These are phyloP conservation scores for Ceratobasidium sp. DNA, from an alignment of 1,284 basidiomycete genomes.

Conservation along the genomic window DNA sequence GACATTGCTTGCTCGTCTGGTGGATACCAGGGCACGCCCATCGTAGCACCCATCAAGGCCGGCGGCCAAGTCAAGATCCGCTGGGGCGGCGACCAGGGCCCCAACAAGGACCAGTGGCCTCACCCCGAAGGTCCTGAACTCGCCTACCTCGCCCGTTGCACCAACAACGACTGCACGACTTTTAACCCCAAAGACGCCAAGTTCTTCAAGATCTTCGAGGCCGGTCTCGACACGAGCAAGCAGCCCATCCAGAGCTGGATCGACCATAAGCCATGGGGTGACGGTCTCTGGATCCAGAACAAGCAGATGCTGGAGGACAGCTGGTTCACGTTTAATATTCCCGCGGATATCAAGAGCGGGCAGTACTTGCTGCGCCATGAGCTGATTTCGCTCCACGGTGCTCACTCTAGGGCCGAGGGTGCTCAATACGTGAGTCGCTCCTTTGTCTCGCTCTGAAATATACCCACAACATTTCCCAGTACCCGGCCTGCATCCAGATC, in stretches of 20 bases:
- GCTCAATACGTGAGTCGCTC: constrained; percentile 52
- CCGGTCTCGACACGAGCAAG: constrained; percentile 61
- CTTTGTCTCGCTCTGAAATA: not conserved
- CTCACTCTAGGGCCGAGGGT: constrained; percentile 64
- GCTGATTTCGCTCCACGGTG: constrained; percentile 78
- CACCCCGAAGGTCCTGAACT: constrained; percentile 68
- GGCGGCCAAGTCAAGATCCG: constrained; percentile 7
- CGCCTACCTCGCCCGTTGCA: constrained; percentile 72
- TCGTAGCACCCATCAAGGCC: not conserved
- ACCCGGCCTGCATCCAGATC: constrained; percentile 77
- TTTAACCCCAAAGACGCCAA: constrained; percentile 70
- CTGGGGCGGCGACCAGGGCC: constrained; percentile 34
- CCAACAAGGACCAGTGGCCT: constrained; percentile 18
- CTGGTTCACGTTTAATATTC: constrained; percentile 66
- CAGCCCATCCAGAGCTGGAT: not conserved
- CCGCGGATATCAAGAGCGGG: constrained; percentile 68
- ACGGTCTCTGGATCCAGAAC: constrained; percentile 36
- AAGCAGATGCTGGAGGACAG: constrained; percentile 50
- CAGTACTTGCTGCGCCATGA: constrained; percentile 79
- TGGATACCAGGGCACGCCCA: constrained; percentile 6
- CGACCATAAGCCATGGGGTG: constrained; percentile 44
- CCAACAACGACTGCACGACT: constrained; percentile 66
- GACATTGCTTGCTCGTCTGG: constrained; percentile 29
- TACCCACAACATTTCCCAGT: constrained; percentile 57
- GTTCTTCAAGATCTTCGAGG: constrained; percentile 78